Evolutionary conservation across 2,329 filamentous ascomycete genomes (phyloP), one percentile per base, ranked within the genome.

Genomic region (Penicillium sp.): DNA sequence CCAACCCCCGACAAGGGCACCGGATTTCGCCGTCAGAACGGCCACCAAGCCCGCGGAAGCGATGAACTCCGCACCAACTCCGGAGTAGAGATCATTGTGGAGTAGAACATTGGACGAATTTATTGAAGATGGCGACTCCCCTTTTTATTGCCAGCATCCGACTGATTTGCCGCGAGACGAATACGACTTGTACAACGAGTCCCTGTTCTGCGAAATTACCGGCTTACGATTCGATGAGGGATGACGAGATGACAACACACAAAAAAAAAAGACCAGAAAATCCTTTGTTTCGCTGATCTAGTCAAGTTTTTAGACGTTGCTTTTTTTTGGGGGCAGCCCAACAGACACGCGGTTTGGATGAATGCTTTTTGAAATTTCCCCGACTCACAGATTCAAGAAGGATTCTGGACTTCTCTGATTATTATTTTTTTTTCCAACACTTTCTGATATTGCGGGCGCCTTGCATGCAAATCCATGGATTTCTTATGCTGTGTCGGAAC

Each of bases 81-180:
- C 54, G 76, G 77, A 51, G 76, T 81, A 56, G 79, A 82, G 65
- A 81, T 83, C 64, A 80, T 82, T 60, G 80, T 82, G 60, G 80
- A 82, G 72, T 80, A 46, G 17, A 68, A 66, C 39, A 53, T 43
- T 41, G 46, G 53, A 59, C 53, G 50, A 55, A 47, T 57, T 45
- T 58, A 61, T 60, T 60, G 59, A 61, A 61, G 56, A 66, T 62
- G 62, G 63, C 60, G 57, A 57, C 55, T 62, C 62, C 59, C 61
- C 57, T 59, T 58, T 62, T 64, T 66, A 63, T 64, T 60, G 56
- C 58, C 58, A 61, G 51, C 58, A 61, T 61, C 57, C 62, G 61
- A 67, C 64, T 66, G 62, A 62, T 68, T 67, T 65, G 63, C 64
- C 63, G 64, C 62, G 63, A 68, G 61, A 70, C 61, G 64, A 67